Base-by-base conservation (phyloP, 176 grass and related monocot species). In the Oryza australiensis region DNA sequence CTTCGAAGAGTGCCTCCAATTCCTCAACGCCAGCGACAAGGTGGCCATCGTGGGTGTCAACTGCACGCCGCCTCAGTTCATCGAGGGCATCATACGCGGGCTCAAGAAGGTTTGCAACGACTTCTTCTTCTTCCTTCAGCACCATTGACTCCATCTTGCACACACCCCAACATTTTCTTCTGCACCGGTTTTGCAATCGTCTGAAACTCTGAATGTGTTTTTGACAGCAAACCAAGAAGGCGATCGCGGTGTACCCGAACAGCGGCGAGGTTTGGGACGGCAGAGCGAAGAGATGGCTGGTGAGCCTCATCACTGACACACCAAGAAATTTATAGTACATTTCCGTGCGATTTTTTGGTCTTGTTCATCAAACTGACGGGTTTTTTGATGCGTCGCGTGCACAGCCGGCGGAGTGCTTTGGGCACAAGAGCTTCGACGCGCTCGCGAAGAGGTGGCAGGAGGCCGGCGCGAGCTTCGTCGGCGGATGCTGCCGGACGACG, bases 261-360 rank as follows among this genome's bases (percentile, higher is more conserved):
- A 97, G 91, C 26, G 94, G 91, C 18, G 90, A 97, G 66, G 60
- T 93, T 28, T 97, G 94, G 94, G 94, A 97, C 70, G 91, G 91
- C 3, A 88, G 57, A 69, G 88, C 88, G 32, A 97, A 93, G 74
- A 85, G 68, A 80, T 93, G 94, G 94, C 81, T 97, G 94, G 94
- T 97, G 72, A 87, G 94, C 82, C 64, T n/a, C 3, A 9, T 80
- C 33, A 33, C 72, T 53, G 29, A n/a, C 24, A 64, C 23, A 27
- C 14, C 9, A 22, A 69, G 49, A 55, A 55, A 55, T 5, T 1
- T 1, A 49, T 8, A 8, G 4, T 1, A 55, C 49, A 55, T n/a
- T 60, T 60, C 13, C 24, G 62, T 73, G 26, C 63, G 41, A 64
- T 66, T 46, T 28, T 5, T 79, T 5, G 22, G n/a, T 24, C 64